Evolutionary conservation across 2,329 filamentous ascomycete species (phyloP).

Genomic region (Ophiostoma australiae): DNA sequence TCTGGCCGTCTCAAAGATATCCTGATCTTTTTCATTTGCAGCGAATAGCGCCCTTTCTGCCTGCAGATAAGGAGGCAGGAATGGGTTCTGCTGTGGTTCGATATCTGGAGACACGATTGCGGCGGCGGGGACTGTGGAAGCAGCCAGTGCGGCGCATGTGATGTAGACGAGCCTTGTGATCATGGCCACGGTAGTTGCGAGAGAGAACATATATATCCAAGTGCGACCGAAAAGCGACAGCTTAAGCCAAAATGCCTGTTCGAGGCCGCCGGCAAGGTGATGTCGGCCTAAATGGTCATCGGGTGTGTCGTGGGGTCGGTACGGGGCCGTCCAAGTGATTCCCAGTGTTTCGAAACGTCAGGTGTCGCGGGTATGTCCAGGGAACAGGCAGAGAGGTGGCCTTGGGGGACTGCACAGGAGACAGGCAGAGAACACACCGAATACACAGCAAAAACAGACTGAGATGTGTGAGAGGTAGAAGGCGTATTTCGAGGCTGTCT

Average conservation of each 20-base stretch:
- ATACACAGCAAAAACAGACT: neutral
- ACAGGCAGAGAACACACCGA: neutral
- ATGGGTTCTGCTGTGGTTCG: conserved; percentile 12
- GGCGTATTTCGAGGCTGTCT: neutral
- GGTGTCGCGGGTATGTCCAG: neutral
- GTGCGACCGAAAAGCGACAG: neutral
- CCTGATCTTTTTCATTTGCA: neutral
- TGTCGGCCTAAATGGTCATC: neutral
- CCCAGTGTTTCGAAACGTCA: conserved; percentile 8
- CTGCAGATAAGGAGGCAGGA: conserved; percentile 19
- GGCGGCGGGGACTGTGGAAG: conserved; percentile 10
- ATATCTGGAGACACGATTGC: neutral
- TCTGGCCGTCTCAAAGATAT: neutral
- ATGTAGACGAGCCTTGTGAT: conserved; percentile 14
- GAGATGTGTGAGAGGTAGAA: neutral
- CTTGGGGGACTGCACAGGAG: neutral
- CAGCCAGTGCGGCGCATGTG: conserved; percentile 23
- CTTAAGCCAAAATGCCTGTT: neutral
- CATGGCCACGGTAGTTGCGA: conserved; percentile 17
- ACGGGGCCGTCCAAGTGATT: neutral
- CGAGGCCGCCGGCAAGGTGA: neutral
- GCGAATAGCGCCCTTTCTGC: neutral
- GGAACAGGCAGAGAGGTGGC: neutral
- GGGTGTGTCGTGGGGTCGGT: neutral
- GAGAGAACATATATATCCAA: neutral